Conservation (phyloP, 345 rosid species). For the Zanthoxylum bungeanum region DNA sequence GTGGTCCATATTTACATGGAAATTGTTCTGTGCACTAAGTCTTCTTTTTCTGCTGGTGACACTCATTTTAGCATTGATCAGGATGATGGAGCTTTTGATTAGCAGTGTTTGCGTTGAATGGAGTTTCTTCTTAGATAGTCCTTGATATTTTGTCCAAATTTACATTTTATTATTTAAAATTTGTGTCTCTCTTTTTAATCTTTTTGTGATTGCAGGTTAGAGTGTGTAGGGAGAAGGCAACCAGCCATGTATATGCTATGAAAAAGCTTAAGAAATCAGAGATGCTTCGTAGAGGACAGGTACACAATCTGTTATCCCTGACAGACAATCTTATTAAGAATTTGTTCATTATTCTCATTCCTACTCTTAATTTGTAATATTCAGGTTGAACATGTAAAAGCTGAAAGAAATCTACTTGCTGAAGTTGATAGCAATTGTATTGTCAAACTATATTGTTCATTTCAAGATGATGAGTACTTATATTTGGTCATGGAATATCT, state of each 20-base stretch:
- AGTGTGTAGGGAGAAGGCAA: slow-evolving; percentile 80
- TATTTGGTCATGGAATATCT: slow-evolving; percentile 97
- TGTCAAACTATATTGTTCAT: slow-evolving; percentile 91
- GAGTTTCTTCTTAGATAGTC: too few relatives aligned
- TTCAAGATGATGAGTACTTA: slow-evolving; percentile 90
- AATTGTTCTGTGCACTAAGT: not conserved
- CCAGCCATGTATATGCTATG: slow-evolving; percentile 91
- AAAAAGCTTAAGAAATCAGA: slow-evolving; percentile 95
- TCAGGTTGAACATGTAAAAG: slow-evolving; percentile 99
- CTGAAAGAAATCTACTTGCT: slow-evolving; percentile 96
- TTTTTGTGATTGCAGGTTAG: slow-evolving; percentile 61
- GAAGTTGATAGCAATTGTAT: slow-evolving; percentile 98
- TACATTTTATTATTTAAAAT: not conserved
- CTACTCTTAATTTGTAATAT: slow-evolving; percentile 20
- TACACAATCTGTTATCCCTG: slow-evolving; percentile 19
- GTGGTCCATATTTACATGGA: not conserved
- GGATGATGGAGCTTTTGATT: not conserved
- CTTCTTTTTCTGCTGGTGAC: not conserved
- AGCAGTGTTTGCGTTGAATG: not conserved
- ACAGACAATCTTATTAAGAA: not conserved
- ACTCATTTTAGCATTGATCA: not conserved
- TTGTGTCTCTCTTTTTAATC: not conserved
- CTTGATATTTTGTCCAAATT: not conserved
- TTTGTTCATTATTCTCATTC: slow-evolving; percentile 14
- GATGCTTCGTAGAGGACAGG: slow-evolving; percentile 99